Conservation (phyloP, 345 rosid genomes). For the Bruguiera parviflora region DNA sequence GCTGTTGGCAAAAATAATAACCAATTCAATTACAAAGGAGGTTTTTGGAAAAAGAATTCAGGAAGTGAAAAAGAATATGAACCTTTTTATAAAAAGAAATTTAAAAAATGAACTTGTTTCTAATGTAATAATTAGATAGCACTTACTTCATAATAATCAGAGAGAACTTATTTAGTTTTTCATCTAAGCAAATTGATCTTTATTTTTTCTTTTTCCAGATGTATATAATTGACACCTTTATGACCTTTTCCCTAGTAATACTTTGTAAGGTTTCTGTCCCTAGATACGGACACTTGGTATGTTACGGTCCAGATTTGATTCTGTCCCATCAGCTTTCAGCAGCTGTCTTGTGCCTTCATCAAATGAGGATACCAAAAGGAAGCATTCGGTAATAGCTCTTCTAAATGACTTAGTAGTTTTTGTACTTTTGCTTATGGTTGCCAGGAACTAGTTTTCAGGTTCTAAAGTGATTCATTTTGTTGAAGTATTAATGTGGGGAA, state of each 20-base stretch:
- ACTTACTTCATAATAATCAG: no score
- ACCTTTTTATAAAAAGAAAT: no score
- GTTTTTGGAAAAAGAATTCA: no score
- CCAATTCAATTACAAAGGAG: no score
- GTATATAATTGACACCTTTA: constrained; percentile 3
- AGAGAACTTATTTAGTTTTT: no score
- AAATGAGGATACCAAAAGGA: constrained; percentile 28
- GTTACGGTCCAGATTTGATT: constrained; percentile 83
- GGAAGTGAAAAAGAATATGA: no score
- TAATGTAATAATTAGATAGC: no score
- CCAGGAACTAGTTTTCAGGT: not conserved
- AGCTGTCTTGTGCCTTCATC: constrained; percentile 57
- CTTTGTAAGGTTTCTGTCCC: constrained; percentile 20
- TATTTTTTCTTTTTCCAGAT: no score
- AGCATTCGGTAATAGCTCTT: constrained; percentile 35
- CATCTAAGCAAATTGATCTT: no score
- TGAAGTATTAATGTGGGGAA: not conserved
- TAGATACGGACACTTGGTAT: constrained; percentile 94
- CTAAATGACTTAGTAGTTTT: not conserved
- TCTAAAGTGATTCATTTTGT: not conserved
- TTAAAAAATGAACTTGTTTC: no score
- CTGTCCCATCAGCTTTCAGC: constrained; percentile 68
- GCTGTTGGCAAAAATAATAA: no score
- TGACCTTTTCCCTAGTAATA: constrained; percentile 17
- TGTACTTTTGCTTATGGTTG: not conserved